Percentiles rank a stretch among this genome's conserved stretches.
Conservation (phyloP, 2,329 filamentous ascomycete species). For the Fusarium torreyae region DNA sequence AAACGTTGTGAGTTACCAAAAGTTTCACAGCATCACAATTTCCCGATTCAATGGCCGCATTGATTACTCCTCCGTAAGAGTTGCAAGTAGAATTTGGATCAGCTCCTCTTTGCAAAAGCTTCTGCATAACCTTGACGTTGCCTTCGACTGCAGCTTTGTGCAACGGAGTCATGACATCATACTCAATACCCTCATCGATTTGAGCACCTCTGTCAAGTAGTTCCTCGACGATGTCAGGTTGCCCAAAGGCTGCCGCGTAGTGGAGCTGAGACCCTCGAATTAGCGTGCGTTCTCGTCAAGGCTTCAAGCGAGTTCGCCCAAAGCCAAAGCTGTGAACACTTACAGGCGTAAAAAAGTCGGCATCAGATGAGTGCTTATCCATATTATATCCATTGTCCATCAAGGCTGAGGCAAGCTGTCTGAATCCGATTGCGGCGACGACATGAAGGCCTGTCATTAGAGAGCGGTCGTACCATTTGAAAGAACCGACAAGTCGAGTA, state of each 20-base stretch:
- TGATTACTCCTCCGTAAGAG: conserved; percentile 55
- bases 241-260: conserved; percentile 27
- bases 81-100: conserved; percentile 54
- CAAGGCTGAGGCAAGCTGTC: conserved; percentile 56
- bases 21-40: conserved; percentile 59
- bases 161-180: conserved; percentile 54
- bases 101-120: conserved; percentile 56
- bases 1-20: conserved; percentile 57
- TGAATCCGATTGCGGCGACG: conserved; percentile 57
- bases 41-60: conserved; percentile 59
- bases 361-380: conserved; percentile 54
- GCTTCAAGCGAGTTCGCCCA: not conserved
- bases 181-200: conserved; percentile 52
- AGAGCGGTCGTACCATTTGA: conserved; percentile 51
- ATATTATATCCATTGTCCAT: conserved; percentile 56
- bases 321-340: conserved; percentile 18
- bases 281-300: not conserved
- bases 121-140: conserved; percentile 59
- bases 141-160: conserved; percentile 58
- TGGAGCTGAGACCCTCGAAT: conserved; percentile 21
- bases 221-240: conserved; percentile 30
- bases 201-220: conserved; percentile 24
- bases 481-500: conserved; percentile 51
- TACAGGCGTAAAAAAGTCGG: conserved; percentile 54
- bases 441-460: conserved; percentile 57